Evolutionary conservation across 148 eudicot genomes (phyloP).

Genomic region (Heliosperma pusillum): DNA sequence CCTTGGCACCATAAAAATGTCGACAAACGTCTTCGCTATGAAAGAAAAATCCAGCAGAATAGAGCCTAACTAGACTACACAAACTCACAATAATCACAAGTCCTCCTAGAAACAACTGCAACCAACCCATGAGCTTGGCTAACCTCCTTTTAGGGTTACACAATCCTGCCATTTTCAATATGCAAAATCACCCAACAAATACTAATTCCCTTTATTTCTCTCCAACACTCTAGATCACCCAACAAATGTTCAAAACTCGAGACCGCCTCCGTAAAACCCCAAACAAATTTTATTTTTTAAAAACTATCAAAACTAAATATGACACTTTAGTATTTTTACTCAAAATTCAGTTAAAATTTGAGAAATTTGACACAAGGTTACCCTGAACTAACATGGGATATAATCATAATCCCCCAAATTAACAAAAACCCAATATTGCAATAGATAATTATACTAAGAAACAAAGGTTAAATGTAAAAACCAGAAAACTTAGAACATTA

Average conservation of each 20-base stretch:
- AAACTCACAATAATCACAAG: conserved; percentile 69
- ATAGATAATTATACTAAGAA: not conserved
- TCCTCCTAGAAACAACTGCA: conserved; percentile 69
- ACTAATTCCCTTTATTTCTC: not conserved
- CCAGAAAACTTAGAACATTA: not conserved
- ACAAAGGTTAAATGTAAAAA: not conserved
- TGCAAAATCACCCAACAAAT: conserved; percentile 16
- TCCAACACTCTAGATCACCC: not conserved
- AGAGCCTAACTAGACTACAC: conserved; percentile 66
- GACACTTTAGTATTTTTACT: too few species aligned
- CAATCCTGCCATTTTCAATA: conserved; percentile 44
- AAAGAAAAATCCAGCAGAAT: conserved; percentile 76
- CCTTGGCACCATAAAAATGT: conserved; percentile 51
- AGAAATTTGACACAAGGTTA: too few species aligned
- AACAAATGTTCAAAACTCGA: not conserved
- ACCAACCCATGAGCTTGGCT: conserved; percentile 54
- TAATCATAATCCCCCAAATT: not conserved
- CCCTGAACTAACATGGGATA: not conserved
- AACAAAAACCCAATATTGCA: not conserved
- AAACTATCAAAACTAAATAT: too few species aligned
- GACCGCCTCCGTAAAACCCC: not conserved
- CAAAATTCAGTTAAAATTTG: too few species aligned
- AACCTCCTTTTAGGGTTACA: conserved; percentile 50
- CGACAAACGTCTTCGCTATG: conserved; percentile 68
- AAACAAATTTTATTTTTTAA: not conserved